Conservation (phyloP, 371 early-diverging fungal species). For the Mucor piriformis region DNA sequence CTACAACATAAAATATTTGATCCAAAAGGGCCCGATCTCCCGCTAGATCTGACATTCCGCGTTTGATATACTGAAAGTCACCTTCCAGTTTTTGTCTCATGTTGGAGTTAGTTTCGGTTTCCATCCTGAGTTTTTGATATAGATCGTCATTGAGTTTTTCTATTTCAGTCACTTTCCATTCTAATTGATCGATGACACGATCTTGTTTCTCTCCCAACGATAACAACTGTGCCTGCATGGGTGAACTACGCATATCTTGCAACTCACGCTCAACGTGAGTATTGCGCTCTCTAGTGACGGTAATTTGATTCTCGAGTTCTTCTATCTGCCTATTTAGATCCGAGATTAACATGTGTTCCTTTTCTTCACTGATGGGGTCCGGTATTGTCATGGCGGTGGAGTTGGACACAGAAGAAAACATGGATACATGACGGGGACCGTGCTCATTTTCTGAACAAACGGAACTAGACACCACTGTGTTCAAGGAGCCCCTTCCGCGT, state of each 20-base stretch:
- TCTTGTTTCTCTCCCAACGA: neutral
- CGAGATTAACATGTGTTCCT: neutral
- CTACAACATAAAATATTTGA: neutral
- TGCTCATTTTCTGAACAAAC: neutral
- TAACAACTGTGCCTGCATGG: neutral
- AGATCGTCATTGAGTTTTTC: neutral
- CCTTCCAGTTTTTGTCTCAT: neutral
- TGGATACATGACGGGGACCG: constrained; percentile 11
- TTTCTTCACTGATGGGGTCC: constrained; percentile 8
- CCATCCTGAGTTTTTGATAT: neutral
- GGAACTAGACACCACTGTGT: neutral
- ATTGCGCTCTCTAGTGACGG: constrained; percentile 16
- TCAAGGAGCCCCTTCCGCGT: neutral
- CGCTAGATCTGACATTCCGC: neutral
- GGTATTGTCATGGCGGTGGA: constrained; percentile 13
- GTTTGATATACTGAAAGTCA: neutral
- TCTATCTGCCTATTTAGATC: constrained; percentile 24
- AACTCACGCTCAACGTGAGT: constrained; percentile 18
- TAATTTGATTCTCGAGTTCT: constrained; percentile 24
- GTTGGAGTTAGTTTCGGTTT: neutral
- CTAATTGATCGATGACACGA: neutral
- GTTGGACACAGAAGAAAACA: constrained; percentile 20
- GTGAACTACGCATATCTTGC: neutral
- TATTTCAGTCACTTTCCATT: neutral
- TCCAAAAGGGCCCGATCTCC: neutral